Percentiles rank a stretch among this genome's conserved stretches.
These are phyloP conservation scores for Suhomyces faveliae DNA, from an alignment of 805 yeast species.

Conservation along the genomic window DNA sequence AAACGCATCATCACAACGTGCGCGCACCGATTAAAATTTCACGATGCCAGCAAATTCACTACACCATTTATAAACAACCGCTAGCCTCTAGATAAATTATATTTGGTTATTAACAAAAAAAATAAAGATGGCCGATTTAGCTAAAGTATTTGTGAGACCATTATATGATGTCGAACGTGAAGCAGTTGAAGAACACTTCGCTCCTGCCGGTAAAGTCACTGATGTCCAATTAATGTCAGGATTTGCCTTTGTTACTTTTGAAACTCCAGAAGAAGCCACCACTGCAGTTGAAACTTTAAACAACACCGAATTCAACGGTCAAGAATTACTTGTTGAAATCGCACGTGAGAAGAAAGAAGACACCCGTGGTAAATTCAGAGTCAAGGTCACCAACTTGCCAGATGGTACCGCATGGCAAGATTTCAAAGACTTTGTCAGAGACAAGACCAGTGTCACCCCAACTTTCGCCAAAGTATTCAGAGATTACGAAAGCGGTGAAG, in stretches of 20 bases:
- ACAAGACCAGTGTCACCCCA: conserved; percentile 62
- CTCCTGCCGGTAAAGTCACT: conserved; percentile 62
- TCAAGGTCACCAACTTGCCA: conserved; percentile 67
- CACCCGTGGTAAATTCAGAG: conserved; percentile 72
- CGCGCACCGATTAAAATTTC: conserved; percentile 6
- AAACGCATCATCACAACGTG: conserved; percentile 1
- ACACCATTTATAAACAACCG: neutral
- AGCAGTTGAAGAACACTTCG: conserved; percentile 67
- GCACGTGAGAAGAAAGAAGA: conserved; percentile 57
- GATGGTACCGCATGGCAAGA: conserved; percentile 85
- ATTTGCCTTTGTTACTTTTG: conserved; percentile 86
- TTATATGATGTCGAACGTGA: conserved; percentile 50
- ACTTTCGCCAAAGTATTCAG: conserved; percentile 56
- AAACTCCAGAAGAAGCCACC: conserved; percentile 54
- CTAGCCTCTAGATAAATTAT: neutral
- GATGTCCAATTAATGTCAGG: conserved; percentile 77
- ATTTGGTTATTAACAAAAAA: neutral
- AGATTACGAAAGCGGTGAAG: conserved; percentile 46
- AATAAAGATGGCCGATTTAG: conserved; percentile 14
- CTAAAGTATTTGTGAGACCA: conserved; percentile 57
- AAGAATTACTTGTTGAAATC: conserved; percentile 49
- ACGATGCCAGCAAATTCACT: conserved; percentile 3
- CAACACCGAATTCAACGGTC: conserved; percentile 49
- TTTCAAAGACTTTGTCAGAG: conserved; percentile 85
- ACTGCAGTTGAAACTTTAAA: conserved; percentile 48